Conservation (phyloP, 495 filamentous ascomycete species). For the Jackrogersella multiformis region DNA sequence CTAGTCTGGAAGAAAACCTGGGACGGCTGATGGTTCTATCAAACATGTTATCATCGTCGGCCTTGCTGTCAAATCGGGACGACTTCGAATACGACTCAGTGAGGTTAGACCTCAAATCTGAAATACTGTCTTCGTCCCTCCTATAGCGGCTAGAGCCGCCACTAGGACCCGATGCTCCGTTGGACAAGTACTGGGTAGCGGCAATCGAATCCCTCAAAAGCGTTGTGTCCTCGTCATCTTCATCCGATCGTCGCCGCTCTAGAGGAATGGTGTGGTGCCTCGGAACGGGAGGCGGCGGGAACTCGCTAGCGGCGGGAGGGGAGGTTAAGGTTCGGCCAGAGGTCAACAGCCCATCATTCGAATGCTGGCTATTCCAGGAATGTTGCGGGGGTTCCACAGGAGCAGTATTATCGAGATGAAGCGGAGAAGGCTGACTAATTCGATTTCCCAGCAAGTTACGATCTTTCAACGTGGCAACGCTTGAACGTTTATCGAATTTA, state of each 20-base stretch:
- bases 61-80: slow-evolving; percentile 44
- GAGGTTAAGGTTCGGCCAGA: slow-evolving; percentile 49
- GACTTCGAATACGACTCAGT: slow-evolving; percentile 50
- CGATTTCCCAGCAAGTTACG: slow-evolving; percentile 52
- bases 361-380: slow-evolving; percentile 75
- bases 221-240: slow-evolving; percentile 75
- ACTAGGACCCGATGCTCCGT: slow-evolving; percentile 17
- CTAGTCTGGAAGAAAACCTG: slow-evolving; percentile 59
- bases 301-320: slow-evolving; percentile 24
- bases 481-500: slow-evolving; percentile 66
- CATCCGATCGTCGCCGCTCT: slow-evolving; percentile 57
- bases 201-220: slow-evolving; percentile 70
- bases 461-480: slow-evolving; percentile 53
- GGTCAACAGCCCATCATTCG: slow-evolving; percentile 68
- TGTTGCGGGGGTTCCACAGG: slow-evolving; percentile 68
- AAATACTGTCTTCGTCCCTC: slow-evolving; percentile 45
- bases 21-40: slow-evolving; percentile 62
- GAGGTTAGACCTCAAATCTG: slow-evolving; percentile 22
- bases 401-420: slow-evolving; percentile 65
- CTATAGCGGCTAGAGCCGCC: slow-evolving; percentile 43
- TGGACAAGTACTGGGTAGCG: slow-evolving; percentile 57
- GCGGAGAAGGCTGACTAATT: slow-evolving; percentile 61
- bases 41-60: slow-evolving; percentile 61
- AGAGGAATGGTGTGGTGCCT: slow-evolving; percentile 60
- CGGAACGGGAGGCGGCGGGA: slow-evolving; percentile 45